Evolutionary conservation across 2,329 filamentous ascomycete genomes (phyloP).

Genomic region (Colletotrichum sansevieriae): DNA sequence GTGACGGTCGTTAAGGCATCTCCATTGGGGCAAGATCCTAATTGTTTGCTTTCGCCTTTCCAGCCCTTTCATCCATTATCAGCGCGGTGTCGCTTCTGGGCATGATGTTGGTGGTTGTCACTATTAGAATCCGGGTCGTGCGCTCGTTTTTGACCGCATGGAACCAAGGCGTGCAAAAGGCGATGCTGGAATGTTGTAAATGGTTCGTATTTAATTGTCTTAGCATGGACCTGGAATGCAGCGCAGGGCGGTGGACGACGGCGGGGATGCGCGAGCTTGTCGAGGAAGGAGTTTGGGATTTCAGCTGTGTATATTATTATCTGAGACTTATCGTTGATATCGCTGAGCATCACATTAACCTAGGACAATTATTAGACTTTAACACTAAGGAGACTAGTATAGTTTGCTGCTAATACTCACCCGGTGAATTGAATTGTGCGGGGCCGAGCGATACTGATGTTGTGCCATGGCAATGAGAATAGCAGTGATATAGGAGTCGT

Average conservation of each 20-base stretch:
- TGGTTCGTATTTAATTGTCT: not conserved
- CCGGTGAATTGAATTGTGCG: not conserved
- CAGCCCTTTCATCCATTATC: not conserved
- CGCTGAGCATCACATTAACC: conserved; percentile 7
- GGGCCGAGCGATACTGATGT: conserved; percentile 1
- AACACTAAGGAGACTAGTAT: not conserved
- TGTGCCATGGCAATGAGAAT: conserved; percentile 9
- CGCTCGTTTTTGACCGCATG: not conserved
- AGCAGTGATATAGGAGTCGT: conserved; percentile 8
- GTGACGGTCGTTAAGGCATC: not conserved
- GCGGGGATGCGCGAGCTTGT: conserved; percentile 8
- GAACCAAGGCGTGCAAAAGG: not conserved
- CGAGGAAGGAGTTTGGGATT: conserved; percentile 11
- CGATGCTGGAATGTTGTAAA: conserved; percentile 9
- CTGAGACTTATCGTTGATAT: conserved; percentile 1
- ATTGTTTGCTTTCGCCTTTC: not conserved
- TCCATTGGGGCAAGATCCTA: not conserved
- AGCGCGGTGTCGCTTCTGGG: not conserved
- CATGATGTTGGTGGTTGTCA: not conserved
- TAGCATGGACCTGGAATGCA: conserved; percentile 6
- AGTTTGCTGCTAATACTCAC: conserved; percentile 2
- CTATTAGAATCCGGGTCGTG: not conserved
- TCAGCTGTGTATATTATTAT: not conserved
- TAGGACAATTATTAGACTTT: not conserved
- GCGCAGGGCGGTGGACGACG: not conserved